These are phyloP conservation scores for Debaryomyces maramus DNA, from an alignment of 805 yeast species.

Conservation along the genomic window DNA sequence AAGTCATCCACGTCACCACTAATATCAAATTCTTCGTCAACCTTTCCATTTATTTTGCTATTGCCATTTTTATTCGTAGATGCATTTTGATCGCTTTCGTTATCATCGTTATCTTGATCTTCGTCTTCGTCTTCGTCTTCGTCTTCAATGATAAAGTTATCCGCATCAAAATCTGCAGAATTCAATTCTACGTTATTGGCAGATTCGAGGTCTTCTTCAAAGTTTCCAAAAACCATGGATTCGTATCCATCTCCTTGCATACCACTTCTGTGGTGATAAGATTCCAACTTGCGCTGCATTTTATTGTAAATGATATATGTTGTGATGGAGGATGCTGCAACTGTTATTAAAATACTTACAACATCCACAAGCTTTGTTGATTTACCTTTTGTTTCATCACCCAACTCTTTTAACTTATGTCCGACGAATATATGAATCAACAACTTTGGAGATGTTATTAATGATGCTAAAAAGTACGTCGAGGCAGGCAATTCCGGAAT, in stretches of 20 bases:
- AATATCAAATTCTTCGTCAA: conserved; percentile 8
- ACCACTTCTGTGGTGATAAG: conserved; percentile 21
- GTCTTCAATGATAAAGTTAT: conserved; percentile 41
- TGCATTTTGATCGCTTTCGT: neutral
- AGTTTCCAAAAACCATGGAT: conserved; percentile 39
- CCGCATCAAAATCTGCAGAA: conserved; percentile 39
- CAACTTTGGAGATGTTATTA: conserved; percentile 78
- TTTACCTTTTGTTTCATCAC: conserved; percentile 51
- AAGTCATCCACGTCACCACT: conserved; percentile 8
- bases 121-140: conserved; percentile 25
- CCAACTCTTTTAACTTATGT: conserved; percentile 65
- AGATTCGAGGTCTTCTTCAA: conserved; percentile 37
- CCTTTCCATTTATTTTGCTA: too few relatives aligned
- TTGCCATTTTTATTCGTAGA: neutral
- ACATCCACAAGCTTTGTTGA: conserved; percentile 60
- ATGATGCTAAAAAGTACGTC: conserved; percentile 69
- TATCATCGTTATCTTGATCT: neutral
- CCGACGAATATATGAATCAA: conserved; percentile 79
- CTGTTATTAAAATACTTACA: conserved; percentile 58
- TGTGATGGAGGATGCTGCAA: conserved; percentile 52
- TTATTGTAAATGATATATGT: conserved; percentile 67
- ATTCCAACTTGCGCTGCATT: conserved; percentile 39
- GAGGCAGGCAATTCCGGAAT: conserved; percentile 68
- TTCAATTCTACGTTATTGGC: conserved; percentile 35
- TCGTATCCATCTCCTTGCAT: conserved; percentile 21